These are phyloP conservation scores for Luffa aegyptiaca DNA, from an alignment of 306 rosid species.

Conservation along the genomic window DNA sequence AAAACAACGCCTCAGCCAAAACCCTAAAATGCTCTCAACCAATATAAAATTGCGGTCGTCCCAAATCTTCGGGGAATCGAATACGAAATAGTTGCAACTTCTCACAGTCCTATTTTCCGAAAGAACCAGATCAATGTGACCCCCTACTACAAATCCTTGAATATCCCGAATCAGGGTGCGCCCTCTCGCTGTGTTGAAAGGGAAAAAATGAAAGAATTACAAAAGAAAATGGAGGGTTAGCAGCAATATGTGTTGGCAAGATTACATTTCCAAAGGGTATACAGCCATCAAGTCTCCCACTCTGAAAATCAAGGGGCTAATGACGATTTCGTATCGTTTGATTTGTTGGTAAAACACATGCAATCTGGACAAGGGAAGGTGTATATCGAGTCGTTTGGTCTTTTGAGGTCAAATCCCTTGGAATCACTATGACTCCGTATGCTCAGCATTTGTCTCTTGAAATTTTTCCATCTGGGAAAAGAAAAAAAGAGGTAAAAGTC, in stretches of 20 bases:
- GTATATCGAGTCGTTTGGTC: conserved; percentile 84
- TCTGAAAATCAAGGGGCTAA: conserved; percentile 39
- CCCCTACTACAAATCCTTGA: conserved; percentile 19
- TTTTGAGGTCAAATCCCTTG: conserved; percentile 82
- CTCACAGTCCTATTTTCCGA: conserved; percentile 36
- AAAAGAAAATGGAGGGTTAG: conserved; percentile 34
- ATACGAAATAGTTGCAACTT: conserved; percentile 18
- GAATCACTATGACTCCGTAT: conserved; percentile 87
- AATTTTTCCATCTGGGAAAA: conserved; percentile 70
- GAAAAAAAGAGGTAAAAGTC: conserved; percentile 9
- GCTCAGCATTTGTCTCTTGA: conserved; percentile 73
- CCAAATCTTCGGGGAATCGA: background rate
- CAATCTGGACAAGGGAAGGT: conserved; percentile 98
- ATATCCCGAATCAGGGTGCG: conserved; percentile 37
- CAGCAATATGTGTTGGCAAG: conserved; percentile 37
- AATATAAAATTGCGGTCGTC: conserved; percentile 21
- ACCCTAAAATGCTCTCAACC: conserved; percentile 18
- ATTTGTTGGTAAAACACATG: conserved; percentile 74
- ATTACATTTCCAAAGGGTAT: conserved; percentile 19
- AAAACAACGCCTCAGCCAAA: conserved; percentile 18
- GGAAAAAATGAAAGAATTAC: conserved; percentile 60
- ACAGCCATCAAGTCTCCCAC: background rate
- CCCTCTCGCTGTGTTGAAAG: conserved; percentile 36
- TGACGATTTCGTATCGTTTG: conserved; percentile 39
- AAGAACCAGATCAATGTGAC: conserved; percentile 30